phyloP scores from a whole-genome alignment of 2,329 filamentous ascomycete species.

The Clonostachys solani region DNA sequence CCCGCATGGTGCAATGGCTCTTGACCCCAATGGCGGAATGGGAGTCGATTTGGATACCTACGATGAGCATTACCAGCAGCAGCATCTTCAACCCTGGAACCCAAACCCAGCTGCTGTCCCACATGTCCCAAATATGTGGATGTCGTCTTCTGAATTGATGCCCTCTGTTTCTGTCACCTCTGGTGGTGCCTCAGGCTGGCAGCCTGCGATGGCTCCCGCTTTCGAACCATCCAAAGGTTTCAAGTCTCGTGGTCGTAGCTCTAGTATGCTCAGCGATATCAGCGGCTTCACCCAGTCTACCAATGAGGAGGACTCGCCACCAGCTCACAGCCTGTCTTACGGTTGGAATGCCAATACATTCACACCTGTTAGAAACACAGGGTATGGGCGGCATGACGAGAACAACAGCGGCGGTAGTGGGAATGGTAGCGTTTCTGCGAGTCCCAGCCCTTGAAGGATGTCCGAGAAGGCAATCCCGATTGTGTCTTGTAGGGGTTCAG shows the following conservation, averaged over 20 bases:
- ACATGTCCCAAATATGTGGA: slow-evolving; percentile 31
- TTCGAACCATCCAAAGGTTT: slow-evolving; percentile 23
- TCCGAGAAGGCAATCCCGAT: not conserved
- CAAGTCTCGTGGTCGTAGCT: slow-evolving; percentile 53
- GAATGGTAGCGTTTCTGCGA: not conserved
- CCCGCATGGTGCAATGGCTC: slow-evolving; percentile 15
- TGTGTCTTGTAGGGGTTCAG: not conserved
- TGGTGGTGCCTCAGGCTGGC: slow-evolving; percentile 23
- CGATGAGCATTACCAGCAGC: slow-evolving; percentile 1
- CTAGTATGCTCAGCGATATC: slow-evolving; percentile 63
- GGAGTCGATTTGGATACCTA: not conserved
- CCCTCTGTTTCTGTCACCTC: slow-evolving; percentile 20
- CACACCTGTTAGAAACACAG: too few relatives aligned
- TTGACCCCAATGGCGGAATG: slow-evolving; percentile 7
- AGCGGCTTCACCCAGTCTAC: slow-evolving; percentile 64
- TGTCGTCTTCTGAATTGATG: slow-evolving; percentile 21
- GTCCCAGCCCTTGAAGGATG: not conserved
- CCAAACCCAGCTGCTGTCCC: slow-evolving; percentile 23
- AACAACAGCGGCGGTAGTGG: not conserved
- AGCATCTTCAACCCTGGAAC: slow-evolving; percentile 23
- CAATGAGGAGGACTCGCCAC: slow-evolving; percentile 33
- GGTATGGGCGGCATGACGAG: too few relatives aligned
- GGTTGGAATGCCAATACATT: too few relatives aligned
- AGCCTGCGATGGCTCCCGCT: slow-evolving; percentile 29
- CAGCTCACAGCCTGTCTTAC: too few relatives aligned